Percentiles rank a stretch among this genome's conserved stretches.
These are phyloP conservation scores for Pseudogymnoascus sp. DNA, from an alignment of 2,329 filamentous ascomycete genomes.

Conservation along the genomic window DNA sequence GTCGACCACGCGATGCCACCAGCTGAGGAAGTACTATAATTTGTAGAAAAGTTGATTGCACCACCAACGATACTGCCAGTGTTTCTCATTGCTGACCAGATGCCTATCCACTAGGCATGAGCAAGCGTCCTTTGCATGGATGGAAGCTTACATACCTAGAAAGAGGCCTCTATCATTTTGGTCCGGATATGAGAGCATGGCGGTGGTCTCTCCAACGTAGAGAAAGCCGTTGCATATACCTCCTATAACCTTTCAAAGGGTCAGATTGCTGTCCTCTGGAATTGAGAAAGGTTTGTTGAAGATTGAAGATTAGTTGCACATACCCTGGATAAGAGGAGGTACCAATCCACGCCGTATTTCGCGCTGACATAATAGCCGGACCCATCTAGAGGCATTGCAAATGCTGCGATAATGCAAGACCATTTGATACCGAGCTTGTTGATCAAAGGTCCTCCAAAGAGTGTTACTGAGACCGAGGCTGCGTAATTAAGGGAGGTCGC, in stretches of 20 bases:
- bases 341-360: constrained; percentile 26
- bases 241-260: constrained; percentile 15
- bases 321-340: constrained; percentile 26
- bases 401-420: constrained; percentile 31
- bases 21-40: constrained; percentile 15
- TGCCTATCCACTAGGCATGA: constrained; percentile 9
- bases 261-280: too few relatives aligned
- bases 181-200: constrained; percentile 31
- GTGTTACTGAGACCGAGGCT: constrained; percentile 12
- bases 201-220: constrained; percentile 31
- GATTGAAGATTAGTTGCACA: neutral
- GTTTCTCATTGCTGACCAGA: constrained; percentile 31
- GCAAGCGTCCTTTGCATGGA: neutral
- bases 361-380: constrained; percentile 31
- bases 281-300: too few relatives aligned
- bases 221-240: constrained; percentile 24
- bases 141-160: constrained; percentile 14
- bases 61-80: constrained; percentile 29
- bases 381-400: constrained; percentile 29
- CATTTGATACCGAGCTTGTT: constrained; percentile 34
- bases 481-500: constrained; percentile 15
- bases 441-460: constrained; percentile 32
- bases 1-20: constrained; percentile 28
- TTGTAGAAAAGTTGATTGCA: constrained; percentile 25
- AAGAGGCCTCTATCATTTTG: constrained; percentile 30